A percentile compares a stretch with the other conserved stretches of the same genome.
These are phyloP conservation scores for Cordyceps cicadae DNA, from an alignment of 2,329 filamentous ascomycete species.

Conservation along the genomic window DNA sequence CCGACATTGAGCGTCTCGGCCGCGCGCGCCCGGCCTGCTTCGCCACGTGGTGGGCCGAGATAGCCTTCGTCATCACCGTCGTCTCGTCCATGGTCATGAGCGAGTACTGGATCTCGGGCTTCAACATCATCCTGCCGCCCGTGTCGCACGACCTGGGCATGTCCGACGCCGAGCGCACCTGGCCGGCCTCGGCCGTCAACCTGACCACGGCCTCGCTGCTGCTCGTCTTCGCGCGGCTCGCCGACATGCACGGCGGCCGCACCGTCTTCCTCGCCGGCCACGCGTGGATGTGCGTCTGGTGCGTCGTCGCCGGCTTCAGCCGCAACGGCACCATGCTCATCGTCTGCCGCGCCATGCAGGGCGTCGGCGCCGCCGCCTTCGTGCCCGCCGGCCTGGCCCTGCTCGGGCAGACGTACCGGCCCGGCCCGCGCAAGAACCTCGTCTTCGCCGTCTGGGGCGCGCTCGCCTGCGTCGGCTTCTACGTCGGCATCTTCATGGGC, in stretches of 20 bases:
- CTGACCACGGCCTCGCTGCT: conserved; percentile 49
- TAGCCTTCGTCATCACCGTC: conserved; percentile 54
- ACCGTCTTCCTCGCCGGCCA: conserved; percentile 51
- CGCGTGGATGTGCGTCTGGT: conserved; percentile 60
- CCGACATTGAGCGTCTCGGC: conserved; percentile 51
- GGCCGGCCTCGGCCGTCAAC: conserved; percentile 57
- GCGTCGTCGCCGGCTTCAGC: conserved; percentile 62
- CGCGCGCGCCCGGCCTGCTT: conserved; percentile 53
- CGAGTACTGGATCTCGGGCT: conserved; percentile 72
- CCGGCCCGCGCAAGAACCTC: conserved; percentile 63
- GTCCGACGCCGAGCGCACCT: conserved; percentile 50
- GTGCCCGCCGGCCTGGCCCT: conserved; percentile 60
- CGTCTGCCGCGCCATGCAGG: conserved; percentile 64
- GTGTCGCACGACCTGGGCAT: conserved; percentile 56
- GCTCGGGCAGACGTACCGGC: conserved; percentile 60
- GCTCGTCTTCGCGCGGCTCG: conserved; percentile 53
- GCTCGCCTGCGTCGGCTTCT: conserved; percentile 51
- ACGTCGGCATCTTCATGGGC: conserved; percentile 59
- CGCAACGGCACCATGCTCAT: conserved; percentile 62
- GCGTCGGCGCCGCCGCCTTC: conserved; percentile 64
- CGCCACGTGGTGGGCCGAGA: conserved; percentile 42
- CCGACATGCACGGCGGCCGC: conserved; percentile 56
- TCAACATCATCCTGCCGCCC: conserved; percentile 63
- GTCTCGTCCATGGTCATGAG: conserved; percentile 55
- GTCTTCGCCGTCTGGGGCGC: conserved; percentile 54